A percentile compares a stretch with the other conserved stretches of the same genome.
phyloP scores from a whole-genome alignment of 805 yeast genomes.

The Yarrowia sp. region DNA sequence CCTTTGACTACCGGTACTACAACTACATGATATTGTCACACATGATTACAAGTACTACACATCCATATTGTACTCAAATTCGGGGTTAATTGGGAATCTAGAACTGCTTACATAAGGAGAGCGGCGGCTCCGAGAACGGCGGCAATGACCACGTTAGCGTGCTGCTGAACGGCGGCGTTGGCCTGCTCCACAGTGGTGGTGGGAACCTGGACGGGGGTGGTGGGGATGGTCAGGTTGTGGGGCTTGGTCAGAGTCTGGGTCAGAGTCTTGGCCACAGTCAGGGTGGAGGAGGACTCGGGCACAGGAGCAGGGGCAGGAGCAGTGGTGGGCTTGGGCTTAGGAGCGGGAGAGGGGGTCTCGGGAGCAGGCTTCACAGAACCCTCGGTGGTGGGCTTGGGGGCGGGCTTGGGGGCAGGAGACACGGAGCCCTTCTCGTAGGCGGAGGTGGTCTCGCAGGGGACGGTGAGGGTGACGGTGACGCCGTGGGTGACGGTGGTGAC shows the following conservation, averaged over 20 bases:
- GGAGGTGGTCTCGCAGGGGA: conserved; percentile 31
- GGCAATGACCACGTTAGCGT: conserved; percentile 14
- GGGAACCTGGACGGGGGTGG: conserved; percentile 7
- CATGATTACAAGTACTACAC: too few species aligned
- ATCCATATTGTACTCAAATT: too few species aligned
- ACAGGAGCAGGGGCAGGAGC: background rate
- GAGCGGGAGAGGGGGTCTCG: background rate
- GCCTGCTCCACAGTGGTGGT: background rate
- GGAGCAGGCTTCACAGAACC: background rate
- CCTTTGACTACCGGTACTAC: too few species aligned
- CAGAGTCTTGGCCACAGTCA: conserved; percentile 10
- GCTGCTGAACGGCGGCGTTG: conserved; percentile 24
- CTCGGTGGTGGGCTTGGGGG: conserved; percentile 1
- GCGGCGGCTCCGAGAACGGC: conserved; percentile 32
- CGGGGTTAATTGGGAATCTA: background rate
- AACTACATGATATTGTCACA: too few species aligned
- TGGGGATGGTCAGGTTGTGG: conserved; percentile 5
- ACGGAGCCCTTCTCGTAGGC: background rate
- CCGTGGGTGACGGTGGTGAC: conserved; percentile 31
- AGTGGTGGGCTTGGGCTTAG: background rate
- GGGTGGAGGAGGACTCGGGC: conserved; percentile 7
- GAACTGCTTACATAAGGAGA: conserved; percentile 1
- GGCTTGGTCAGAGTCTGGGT: background rate
- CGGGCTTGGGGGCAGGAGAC: background rate
- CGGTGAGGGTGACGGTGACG: conserved; percentile 18